phyloP scores from a whole-genome alignment of 306 rosid genomes.

The Nissolia schottii region DNA sequence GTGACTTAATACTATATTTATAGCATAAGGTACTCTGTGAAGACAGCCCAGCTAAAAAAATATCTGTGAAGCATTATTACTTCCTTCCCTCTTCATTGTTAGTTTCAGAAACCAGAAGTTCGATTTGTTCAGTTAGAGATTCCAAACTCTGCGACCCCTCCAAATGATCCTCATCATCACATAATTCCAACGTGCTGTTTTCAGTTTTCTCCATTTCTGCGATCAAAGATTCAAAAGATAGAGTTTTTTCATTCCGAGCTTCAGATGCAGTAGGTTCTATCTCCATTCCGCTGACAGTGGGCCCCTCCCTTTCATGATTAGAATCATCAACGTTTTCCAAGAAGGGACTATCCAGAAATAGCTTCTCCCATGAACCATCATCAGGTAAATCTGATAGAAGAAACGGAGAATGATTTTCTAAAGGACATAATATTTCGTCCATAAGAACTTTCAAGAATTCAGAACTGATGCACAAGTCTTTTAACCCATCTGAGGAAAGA shows the following conservation, averaged over 20 bases:
- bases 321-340: conserved; percentile 38
- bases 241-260: conserved; percentile 26
- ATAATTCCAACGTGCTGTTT: conserved; percentile 22
- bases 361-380: conserved; percentile 69
- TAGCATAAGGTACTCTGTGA: background rate
- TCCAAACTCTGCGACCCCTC: conserved; percentile 36
- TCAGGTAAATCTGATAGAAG: conserved; percentile 60
- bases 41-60: conserved; percentile 15
- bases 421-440: conserved; percentile 64
- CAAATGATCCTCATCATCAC: conserved; percentile 16
- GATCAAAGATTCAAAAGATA: conserved; percentile 38
- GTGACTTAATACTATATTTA: conserved; percentile 3
- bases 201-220: conserved; percentile 51
- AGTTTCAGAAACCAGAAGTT: conserved; percentile 37
- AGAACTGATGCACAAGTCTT: conserved; percentile 58
- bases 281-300: conserved; percentile 40
- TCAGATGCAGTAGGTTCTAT: conserved; percentile 33
- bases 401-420: conserved; percentile 55
- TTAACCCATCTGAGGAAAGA: conserved; percentile 43
- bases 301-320: conserved; percentile 31
- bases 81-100: conserved; percentile 14
- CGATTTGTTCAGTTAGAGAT: conserved; percentile 42
- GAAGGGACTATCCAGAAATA: conserved; percentile 51
- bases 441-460: conserved; percentile 71
- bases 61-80: background rate